phyloP scores from a whole-genome alignment of 108 stramenopile genomes.

The Craspedostauros australis region DNA sequence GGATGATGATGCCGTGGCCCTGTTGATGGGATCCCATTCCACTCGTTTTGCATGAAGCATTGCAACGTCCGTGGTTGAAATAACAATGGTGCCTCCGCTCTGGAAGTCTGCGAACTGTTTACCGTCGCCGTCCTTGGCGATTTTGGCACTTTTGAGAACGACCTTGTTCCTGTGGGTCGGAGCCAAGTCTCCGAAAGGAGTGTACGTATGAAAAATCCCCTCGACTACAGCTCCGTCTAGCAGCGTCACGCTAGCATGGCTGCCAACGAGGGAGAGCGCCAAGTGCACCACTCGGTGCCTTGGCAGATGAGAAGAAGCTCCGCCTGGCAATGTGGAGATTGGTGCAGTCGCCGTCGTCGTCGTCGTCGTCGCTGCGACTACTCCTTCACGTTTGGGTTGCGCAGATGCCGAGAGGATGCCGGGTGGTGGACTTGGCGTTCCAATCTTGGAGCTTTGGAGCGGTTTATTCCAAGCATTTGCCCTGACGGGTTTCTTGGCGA shows the following conservation, averaged over 20 bases:
- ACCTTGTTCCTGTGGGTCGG: conserved; percentile 45
- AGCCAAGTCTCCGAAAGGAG: conserved; percentile 41
- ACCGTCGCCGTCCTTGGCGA: conserved; percentile 16
- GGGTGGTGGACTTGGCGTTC: too few species aligned
- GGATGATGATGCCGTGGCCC: conserved; percentile 5
- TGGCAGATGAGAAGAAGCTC: too few species aligned
- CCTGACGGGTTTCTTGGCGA: too few species aligned
- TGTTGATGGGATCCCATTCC: conserved; percentile 22
- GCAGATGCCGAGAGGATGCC: too few species aligned
- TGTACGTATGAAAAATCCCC: conserved; percentile 70
- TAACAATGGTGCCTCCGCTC: conserved; percentile 46
- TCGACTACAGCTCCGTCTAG: conserved; percentile 61
- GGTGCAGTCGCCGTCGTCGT: too few species aligned
- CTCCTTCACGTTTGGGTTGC: too few species aligned
- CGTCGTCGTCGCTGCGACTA: too few species aligned
- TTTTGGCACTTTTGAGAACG: conserved; percentile 50
- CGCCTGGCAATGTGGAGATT: too few species aligned
- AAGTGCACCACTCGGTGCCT: conserved; percentile 66
- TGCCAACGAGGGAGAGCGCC: conserved; percentile 55
- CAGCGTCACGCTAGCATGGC: conserved; percentile 40
- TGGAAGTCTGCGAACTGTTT: conserved; percentile 11
- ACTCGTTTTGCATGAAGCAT: conserved; percentile 50
- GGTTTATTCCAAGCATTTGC: too few species aligned
- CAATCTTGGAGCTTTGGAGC: too few species aligned
- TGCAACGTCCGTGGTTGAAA: conserved; percentile 46